Evolutionary conservation across 768 basidiomycete species (phyloP), one percentile per base, ranked within the genome.

Genomic region (Trametes punicea): DNA sequence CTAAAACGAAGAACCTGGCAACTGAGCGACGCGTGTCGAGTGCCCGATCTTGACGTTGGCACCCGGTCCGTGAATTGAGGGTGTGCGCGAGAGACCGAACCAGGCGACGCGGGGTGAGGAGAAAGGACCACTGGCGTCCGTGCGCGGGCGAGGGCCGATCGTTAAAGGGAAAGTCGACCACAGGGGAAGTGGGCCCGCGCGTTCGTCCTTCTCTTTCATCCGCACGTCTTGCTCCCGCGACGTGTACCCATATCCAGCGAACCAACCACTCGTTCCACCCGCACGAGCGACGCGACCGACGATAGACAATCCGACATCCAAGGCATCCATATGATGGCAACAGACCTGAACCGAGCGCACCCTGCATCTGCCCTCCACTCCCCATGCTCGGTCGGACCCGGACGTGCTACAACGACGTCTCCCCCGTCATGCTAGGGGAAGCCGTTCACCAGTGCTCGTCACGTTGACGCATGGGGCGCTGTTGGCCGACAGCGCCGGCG

Each of bases 361-460:
- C 41, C 33, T 51, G 46, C 71, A 59, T 74, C 73, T 70, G 74
- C 77, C 71, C 78, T 77, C 73, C 73, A 49, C 69, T 69, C 66
- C 73, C 74, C 67, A 61, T 67, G 68, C 75, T 74, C 76, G 74
- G 77, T 67, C 71, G 69, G 71, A 71, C 75, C 73, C 69, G 70
- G 75, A 69, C 74, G 71, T 70, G 72, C 75, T 70, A 63, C 63
- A 62, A 64, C 52, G 64, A 68, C 64, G 61, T n/a, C 57, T 55
- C 59, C 61, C 63, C 56, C 27, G 31, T 48, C 31, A 41, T 40
- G 36, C 26, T 26, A 47, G 49, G 52, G 61, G 52, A 39, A 48
- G 55, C 16, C 52, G 59, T 70, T 71, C 73, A 80, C 80, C 80
- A 81, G 42, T 79, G 75, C 39, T 71, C 77, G 11, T 77, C 79